Conservation (phyloP, 179 eudicot species). For the Beta corolliflora region DNA sequence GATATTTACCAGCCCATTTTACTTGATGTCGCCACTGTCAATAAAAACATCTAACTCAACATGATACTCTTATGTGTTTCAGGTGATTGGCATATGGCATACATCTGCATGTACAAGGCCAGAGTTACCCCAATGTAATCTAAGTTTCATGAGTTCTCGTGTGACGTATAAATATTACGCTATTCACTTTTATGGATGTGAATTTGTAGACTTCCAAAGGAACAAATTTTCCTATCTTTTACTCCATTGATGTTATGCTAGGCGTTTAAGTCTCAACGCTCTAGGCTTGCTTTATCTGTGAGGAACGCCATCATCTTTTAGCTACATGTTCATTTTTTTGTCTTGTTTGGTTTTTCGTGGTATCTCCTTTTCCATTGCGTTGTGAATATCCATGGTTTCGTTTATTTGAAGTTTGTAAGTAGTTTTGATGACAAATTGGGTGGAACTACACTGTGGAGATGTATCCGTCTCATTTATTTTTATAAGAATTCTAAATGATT, state of each 20-base stretch:
- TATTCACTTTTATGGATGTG: conserved; percentile 14
- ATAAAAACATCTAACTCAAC: background rate
- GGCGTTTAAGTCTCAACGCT: background rate
- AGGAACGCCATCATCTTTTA: background rate
- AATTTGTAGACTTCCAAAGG: background rate
- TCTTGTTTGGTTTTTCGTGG: background rate
- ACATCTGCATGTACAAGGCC: conserved; percentile 99
- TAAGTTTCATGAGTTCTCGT: background rate
- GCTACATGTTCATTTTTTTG: background rate
- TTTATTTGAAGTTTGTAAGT: background rate
- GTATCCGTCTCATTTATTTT: too few species aligned
- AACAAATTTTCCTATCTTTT: conserved; percentile 6
- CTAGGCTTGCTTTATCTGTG: background rate
- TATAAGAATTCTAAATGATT: too few species aligned
- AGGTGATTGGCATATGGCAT: conserved; percentile 99
- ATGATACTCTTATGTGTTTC: conserved; percentile 24
- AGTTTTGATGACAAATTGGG: too few species aligned
- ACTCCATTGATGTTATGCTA: background rate
- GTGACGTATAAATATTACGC: background rate
- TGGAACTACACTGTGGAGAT: too few species aligned
- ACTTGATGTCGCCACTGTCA: background rate
- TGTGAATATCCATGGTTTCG: background rate
- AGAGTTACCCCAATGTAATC: conserved; percentile 60
- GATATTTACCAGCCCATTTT: background rate
- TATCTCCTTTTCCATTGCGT: background rate